A percentile compares a stretch with the other conserved stretches of the same genome.
Conservation (phyloP, 768 basidiomycete genomes). For the Collybia nuda region DNA sequence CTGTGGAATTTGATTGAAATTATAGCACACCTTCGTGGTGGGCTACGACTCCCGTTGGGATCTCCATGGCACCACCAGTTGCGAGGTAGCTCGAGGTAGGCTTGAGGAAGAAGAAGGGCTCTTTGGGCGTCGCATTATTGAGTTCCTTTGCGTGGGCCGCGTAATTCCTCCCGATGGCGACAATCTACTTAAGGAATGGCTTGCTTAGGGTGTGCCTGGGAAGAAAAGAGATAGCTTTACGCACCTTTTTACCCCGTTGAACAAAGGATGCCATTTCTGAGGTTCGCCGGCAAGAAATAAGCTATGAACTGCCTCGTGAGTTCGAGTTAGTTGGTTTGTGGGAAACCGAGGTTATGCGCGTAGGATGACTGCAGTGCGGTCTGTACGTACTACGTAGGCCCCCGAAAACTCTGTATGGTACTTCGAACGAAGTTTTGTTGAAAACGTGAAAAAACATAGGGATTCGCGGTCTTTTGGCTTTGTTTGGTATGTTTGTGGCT, state of each 20-base stretch:
- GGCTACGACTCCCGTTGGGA: slow-evolving; percentile 78
- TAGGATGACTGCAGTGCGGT: no score
- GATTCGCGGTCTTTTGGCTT: no score
- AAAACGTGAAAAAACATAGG: no score
- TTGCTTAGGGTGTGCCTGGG: no score
- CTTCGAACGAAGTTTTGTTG: no score
- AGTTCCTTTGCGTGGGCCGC: slow-evolving; percentile 90
- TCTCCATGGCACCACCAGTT: slow-evolving; percentile 79
- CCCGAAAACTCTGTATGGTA: no score
- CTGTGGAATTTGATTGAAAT: neutral
- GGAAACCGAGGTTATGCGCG: no score
- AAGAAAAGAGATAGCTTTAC: neutral
- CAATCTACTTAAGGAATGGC: slow-evolving; percentile 52
- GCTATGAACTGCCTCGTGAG: neutral
- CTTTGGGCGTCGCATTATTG: slow-evolving; percentile 83
- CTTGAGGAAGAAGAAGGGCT: slow-evolving; percentile 99
- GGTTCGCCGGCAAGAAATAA: neutral
- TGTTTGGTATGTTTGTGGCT: no score
- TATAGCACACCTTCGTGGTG: slow-evolving; percentile 84
- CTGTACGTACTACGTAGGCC: no score
- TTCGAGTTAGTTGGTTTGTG: neutral
- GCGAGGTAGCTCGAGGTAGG: slow-evolving; percentile 88
- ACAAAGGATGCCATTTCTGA: slow-evolving; percentile 29
- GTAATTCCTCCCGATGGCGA: slow-evolving; percentile 96
- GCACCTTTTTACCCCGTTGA: slow-evolving; percentile 37